Conservation (phyloP, 2,329 filamentous ascomycete species). For the Aspergillus fumigatus region DNA sequence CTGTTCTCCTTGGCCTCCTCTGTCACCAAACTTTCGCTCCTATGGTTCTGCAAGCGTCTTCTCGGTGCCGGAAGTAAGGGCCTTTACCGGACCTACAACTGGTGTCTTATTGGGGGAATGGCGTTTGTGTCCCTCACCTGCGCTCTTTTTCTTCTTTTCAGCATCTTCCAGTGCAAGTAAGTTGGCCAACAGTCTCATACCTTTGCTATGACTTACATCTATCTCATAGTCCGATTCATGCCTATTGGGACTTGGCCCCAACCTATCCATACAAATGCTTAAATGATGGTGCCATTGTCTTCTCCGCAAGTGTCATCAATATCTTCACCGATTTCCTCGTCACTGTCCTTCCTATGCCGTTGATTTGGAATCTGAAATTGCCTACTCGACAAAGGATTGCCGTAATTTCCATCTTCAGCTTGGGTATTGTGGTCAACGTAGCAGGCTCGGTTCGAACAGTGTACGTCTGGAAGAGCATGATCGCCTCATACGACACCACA, state of each 20-base stretch:
- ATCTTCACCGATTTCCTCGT: conserved; percentile 34
- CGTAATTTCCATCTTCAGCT: conserved; percentile 35
- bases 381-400: conserved; percentile 33
- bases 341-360: conserved; percentile 36
- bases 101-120: conserved; percentile 13
- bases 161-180: conserved; percentile 40
- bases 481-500: conserved; percentile 29
- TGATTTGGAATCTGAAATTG: conserved; percentile 38
- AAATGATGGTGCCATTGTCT: conserved; percentile 25
- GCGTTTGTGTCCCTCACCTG: conserved; percentile 25
- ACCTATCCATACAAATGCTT: conserved; percentile 25
- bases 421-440: conserved; percentile 34
- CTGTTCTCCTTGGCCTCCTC: conserved; percentile 32
- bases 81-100: conserved; percentile 23
- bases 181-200: conserved; percentile 8
- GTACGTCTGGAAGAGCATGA: conserved; percentile 31
- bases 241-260: conserved; percentile 29
- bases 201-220: not conserved
- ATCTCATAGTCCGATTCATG: conserved; percentile 26
- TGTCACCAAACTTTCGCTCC: conserved; percentile 37
- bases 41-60: conserved; percentile 34
- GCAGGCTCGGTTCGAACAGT: conserved; percentile 32
- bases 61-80: conserved; percentile 27
- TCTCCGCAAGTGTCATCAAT: conserved; percentile 35
- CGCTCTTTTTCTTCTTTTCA: conserved; percentile 28